Base-by-base conservation (phyloP, 768 basidiomycete genomes). In the Hericium alpestre region DNA sequence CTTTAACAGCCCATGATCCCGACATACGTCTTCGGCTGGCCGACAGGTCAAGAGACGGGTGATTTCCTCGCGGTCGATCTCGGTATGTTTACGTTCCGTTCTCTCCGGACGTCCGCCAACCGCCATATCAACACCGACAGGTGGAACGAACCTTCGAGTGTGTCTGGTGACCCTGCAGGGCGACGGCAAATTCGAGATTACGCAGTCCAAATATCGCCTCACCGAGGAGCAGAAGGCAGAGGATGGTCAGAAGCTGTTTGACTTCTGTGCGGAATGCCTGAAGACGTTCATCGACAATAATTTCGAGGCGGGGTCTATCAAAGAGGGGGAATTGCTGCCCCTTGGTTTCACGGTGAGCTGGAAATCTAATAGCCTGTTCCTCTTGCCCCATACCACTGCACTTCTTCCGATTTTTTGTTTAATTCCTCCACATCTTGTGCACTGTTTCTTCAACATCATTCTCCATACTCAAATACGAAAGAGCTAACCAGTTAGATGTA, bases 181-280 rank as follows among this genome's bases (percentile, higher is more conserved):
- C 23, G 80, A 84, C 10, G 95, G 96, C 58, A 94, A 95, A 75
- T 99, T 98, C 69, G 93, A 97, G 72, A 87, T 99, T 63, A 93
- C 93, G 0, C 95, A 98, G 69, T 87, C 93, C 38, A 99, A 99
- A 71, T 98, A 97, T 72, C 87, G 94, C 53, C 81, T 99, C 48
- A 84, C 90, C 1, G 96, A 99, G 67, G 96, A 97, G 66, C 96
- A 98, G 70, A 99, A 99, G 71, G 93, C 96, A 58, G 91, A 90
- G 7, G 93, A 97, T n/a, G 96, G 94, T 6, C 86, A 92, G 67
- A 86, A 86, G 58, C 73, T 99, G 53, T 97, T 99, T 63, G 96
- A 99, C 72, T 99, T 99, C 66, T 98, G 95, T 68, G 96, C 92
- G 0, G 87, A 95, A 67, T 96, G 89, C 67, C 72, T 98, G 58